phyloP scores from a whole-genome alignment of 2,329 filamentous ascomycete species.

The Corinectria fuckeliana region DNA sequence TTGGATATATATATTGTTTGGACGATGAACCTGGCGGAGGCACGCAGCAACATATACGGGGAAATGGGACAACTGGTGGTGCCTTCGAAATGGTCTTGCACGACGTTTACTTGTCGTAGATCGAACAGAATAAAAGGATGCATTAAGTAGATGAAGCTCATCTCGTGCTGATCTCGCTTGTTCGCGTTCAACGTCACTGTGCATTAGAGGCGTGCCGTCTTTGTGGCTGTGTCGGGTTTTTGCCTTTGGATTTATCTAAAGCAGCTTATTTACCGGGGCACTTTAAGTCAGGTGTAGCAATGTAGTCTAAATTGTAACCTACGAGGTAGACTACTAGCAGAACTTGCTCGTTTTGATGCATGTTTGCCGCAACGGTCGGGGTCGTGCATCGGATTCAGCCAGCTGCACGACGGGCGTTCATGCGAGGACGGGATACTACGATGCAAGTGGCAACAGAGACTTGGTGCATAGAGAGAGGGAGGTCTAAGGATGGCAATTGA shows the following conservation, averaged over 20 bases:
- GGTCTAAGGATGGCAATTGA: neutral
- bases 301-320: too few relatives aligned
- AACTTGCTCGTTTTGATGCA: neutral
- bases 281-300: too few relatives aligned
- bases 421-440: neutral
- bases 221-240: neutral
- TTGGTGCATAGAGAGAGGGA: neutral
- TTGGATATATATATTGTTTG: constrained; percentile 22
- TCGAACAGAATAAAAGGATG: neutral
- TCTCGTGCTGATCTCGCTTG: neutral
- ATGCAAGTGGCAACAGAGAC: neutral
- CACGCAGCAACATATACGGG: neutral
- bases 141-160: neutral
- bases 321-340: too few relatives aligned
- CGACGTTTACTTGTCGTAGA: constrained; percentile 20
- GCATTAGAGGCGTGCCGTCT: too few relatives aligned
- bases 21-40: constrained; percentile 6
- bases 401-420: neutral
- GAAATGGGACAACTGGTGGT: constrained; percentile 1
- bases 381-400: too few relatives aligned
- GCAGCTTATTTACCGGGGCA: too few relatives aligned
- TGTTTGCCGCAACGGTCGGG: too few relatives aligned
- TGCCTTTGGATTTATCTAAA: too few relatives aligned
- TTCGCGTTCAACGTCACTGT: neutral
- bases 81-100: constrained; percentile 13